phyloP scores from a whole-genome alignment of 1,284 basidiomycete genomes.

The Gymnopus androsaceus region DNA sequence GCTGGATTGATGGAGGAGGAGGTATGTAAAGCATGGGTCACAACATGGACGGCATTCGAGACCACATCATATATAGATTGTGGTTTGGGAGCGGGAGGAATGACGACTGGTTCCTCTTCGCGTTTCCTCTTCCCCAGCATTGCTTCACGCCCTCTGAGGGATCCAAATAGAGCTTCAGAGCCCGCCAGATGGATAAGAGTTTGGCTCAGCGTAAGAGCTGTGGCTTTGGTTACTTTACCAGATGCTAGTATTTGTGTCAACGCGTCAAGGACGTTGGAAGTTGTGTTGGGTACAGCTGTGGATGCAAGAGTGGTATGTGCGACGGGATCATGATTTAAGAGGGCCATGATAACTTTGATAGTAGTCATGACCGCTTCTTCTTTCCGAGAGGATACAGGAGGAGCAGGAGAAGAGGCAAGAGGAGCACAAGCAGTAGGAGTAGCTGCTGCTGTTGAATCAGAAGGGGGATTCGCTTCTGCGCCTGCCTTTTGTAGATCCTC shows the following conservation, averaged over 20 bases:
- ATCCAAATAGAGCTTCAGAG: conserved; percentile 64
- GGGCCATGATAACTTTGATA: conserved; percentile 59
- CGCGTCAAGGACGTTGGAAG: conserved; percentile 53
- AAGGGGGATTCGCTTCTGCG: conserved; percentile 20
- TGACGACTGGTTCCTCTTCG: conserved; percentile 51
- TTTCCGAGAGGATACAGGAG: conserved; percentile 35
- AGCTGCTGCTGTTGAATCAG: conserved; percentile 8
- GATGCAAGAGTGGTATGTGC: conserved; percentile 55
- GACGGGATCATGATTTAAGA: conserved; percentile 55
- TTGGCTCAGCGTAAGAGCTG: conserved; percentile 58
- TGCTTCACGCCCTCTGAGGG: conserved; percentile 60
- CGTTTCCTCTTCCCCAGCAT: conserved; percentile 69
- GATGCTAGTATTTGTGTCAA: conserved; percentile 49
- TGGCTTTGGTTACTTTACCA: conserved; percentile 50
- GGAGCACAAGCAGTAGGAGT: conserved; percentile 12
- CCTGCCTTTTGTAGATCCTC: conserved; percentile 22
- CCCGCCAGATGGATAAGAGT: conserved; percentile 61
- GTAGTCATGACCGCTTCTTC: conserved; percentile 60
- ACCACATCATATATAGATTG: conserved; percentile 52
- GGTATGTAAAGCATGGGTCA: conserved; percentile 48
- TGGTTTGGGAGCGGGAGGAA: conserved; percentile 45
- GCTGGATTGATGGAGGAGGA: conserved; percentile 50
- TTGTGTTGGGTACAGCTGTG: conserved; percentile 46
- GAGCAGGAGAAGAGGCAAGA: conserved; percentile 6
- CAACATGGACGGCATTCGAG: conserved; percentile 55